Evolutionary conservation across 805 yeast species (phyloP).

Genomic region (Kodamaea neixiangensis): DNA sequence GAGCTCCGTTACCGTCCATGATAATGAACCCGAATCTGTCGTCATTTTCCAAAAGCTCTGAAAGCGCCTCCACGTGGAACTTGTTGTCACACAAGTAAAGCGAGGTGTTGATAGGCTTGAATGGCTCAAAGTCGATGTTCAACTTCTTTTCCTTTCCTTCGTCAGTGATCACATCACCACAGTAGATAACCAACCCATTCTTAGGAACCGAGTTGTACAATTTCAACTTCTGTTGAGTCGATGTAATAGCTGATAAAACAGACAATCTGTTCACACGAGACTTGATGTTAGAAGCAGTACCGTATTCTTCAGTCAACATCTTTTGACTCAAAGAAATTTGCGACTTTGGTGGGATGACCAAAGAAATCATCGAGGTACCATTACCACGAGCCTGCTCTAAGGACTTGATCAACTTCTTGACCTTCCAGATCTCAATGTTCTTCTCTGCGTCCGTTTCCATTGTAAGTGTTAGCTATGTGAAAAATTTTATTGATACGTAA

Average conservation of each 20-base stretch:
- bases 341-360: slow-evolving; percentile 93
- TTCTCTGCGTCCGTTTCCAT: slow-evolving; percentile 71
- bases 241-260: slow-evolving; percentile 94
- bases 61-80: slow-evolving; percentile 95
- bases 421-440: slow-evolving; percentile 98
- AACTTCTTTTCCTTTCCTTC: slow-evolving; percentile 98
- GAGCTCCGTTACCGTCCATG: slow-evolving; percentile 99
- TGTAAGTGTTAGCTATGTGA: not conserved
- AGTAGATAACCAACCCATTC: slow-evolving; percentile 92
- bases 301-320: slow-evolving; percentile 96
- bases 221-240: slow-evolving; percentile 95
- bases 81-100: slow-evolving; percentile 93
- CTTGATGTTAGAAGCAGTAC: slow-evolving; percentile 97
- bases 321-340: slow-evolving; percentile 86
- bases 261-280: slow-evolving; percentile 96
- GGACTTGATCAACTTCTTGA: slow-evolving; percentile 87
- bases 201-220: slow-evolving; percentile 87
- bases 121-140: slow-evolving; percentile 97
- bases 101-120: slow-evolving; percentile 98
- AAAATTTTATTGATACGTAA: slow-evolving; percentile 5
- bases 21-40: slow-evolving; percentile 96
- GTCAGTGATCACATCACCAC: slow-evolving; percentile 97
- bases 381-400: slow-evolving; percentile 94
- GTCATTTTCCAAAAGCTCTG: slow-evolving; percentile 92
- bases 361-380: slow-evolving; percentile 98